Base-by-base conservation (phyloP, 495 filamentous ascomycete species). In the Tuber brumale region DNA sequence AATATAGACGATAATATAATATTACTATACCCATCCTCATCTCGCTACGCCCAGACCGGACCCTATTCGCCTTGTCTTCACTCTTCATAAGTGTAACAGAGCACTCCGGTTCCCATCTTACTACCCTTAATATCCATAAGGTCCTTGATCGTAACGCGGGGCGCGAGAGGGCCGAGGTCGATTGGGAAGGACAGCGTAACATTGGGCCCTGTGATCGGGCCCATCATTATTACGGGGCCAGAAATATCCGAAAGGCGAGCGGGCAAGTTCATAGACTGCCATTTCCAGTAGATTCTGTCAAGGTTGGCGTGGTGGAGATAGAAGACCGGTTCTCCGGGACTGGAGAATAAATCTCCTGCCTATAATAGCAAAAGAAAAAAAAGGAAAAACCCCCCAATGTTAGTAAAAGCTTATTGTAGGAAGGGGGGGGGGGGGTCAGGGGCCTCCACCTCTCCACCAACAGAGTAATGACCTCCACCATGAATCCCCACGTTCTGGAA, bases 401-500 rank as follows among this genome's bases (percentile, higher is more conserved):
- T 27, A 57, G 51, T 21, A 57, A 57, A 57, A 27, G 37, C 10
- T 23, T n/a, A 19, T 48, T 48, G n/a, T 14, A 27, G 45, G 45
- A 23, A 57, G 51, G 27, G 8, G n/a, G 23, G 51, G 10, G 23
- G 8, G 6, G 3, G n/a, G 23, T 3, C 37, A 73, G 71, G 41
- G 48, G 70, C 23, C 23, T 61, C 9, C 39, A 77, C 74, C 46
- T 80, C 79, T 1, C 84, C 82, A 76, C 87, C 91, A 71, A 92
- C 88, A 1, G 86, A 85, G 78, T 87, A 91, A 80, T 93, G 91
- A 5, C 90, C 91, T 4, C 86, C 91, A 12, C 89, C 88, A 78
- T 93, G 92, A 1, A 91, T 87, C 1, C 90, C 89, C 39, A 91
- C 84, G 70, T 84, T 84, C 23, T 85, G 83, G 35, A 84, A 86